Conservation (phyloP, 2,329 filamentous ascomycete species). For the Ambrosiella beaveri region DNA sequence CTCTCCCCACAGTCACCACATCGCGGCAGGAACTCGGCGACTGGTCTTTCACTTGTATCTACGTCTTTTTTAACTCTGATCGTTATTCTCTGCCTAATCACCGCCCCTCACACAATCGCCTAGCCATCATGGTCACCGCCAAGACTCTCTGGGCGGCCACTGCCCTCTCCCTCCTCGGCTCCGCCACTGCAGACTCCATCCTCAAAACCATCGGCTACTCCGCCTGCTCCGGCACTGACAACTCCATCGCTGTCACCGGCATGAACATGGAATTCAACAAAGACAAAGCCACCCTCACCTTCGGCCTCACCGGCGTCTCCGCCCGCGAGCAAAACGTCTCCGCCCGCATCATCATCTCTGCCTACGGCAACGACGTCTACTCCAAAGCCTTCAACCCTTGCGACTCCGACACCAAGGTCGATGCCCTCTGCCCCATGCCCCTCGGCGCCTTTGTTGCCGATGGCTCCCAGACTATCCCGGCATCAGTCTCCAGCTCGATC, state of each 20-base stretch:
- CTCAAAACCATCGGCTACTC: conserved; percentile 68
- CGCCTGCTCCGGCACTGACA: conserved; percentile 38
- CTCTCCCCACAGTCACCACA: no score
- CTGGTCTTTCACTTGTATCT: background rate
- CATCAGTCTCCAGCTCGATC: conserved; percentile 54
- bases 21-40: no score
- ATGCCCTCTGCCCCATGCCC: conserved; percentile 72
- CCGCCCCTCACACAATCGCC: background rate
- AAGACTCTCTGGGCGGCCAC: conserved; percentile 16
- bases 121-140: background rate
- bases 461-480: conserved; percentile 55
- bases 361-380: conserved; percentile 74
- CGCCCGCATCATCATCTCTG: conserved; percentile 56
- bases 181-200: conserved; percentile 48
- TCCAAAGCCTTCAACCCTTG: conserved; percentile 72
- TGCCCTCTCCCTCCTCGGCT: conserved; percentile 21
- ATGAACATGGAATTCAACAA: conserved; percentile 68
- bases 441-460: conserved; percentile 53
- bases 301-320: conserved; percentile 70
- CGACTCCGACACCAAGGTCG: conserved; percentile 38
- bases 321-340: conserved; percentile 60
- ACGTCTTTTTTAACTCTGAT: background rate
- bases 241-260: conserved; percentile 49
- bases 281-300: conserved; percentile 52
- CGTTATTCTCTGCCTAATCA: background rate